Conservation (phyloP, 1,139 yeast species). For the Wickerhamiella infanticola region DNA sequence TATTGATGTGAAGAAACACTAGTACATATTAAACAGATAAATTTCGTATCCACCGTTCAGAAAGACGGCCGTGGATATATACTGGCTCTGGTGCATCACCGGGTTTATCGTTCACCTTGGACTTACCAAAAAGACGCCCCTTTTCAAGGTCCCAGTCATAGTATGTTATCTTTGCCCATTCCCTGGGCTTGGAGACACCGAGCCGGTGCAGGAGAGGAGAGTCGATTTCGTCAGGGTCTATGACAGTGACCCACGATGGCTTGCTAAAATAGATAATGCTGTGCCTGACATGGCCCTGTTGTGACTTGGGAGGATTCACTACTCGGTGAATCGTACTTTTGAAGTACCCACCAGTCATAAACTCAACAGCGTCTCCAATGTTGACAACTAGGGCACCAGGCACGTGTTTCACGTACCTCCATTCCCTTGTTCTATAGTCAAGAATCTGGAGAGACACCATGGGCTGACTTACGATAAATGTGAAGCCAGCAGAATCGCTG, state of each 20-base stretch:
- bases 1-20: not conserved
- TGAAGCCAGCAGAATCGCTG: constrained; percentile 34
- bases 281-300: constrained; percentile 26
- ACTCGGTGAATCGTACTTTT: constrained; percentile 35
- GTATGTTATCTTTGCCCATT: constrained; percentile 29
- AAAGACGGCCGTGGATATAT: constrained; percentile 27
- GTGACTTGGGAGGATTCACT: constrained; percentile 33
- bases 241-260: constrained; percentile 22
- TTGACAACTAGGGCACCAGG: constrained; percentile 35
- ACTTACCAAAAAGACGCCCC: constrained; percentile 29
- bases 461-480: constrained; percentile 36
- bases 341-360: constrained; percentile 35
- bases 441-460: constrained; percentile 33
- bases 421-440: constrained; percentile 32
- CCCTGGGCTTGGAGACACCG: constrained; percentile 25
- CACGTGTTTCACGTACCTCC: constrained; percentile 35
- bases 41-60: constrained; percentile 28
- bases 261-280: constrained; percentile 33
- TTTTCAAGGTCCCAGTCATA: constrained; percentile 30
- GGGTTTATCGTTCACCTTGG: constrained; percentile 17
- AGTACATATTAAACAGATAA: not conserved
- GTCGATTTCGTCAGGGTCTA: constrained; percentile 30
- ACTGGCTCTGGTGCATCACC: constrained; percentile 30
- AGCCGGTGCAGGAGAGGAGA: constrained; percentile 27
- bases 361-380: constrained; percentile 36